Evolutionary conservation across 495 filamentous ascomycete genomes (phyloP), one percentile per base, ranked within the genome.

Genomic region (Penicillium parvum): DNA sequence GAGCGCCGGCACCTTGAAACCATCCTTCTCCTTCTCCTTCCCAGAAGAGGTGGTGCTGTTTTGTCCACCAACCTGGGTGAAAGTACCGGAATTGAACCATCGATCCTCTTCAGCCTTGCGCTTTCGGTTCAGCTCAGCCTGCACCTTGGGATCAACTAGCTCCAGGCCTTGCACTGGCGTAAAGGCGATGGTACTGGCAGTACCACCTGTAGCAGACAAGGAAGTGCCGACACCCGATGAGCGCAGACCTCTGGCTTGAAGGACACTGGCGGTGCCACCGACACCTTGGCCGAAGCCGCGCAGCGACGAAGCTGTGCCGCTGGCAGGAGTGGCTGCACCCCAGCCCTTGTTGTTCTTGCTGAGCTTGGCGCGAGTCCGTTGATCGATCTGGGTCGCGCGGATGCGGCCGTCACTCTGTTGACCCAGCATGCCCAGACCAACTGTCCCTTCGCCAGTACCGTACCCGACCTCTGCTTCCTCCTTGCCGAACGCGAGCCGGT

Each of bases 321-420:
- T 64, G 50, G 78, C 61, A 19, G 85, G 78, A 5, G 86, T 85
- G 17, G 77, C 79, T 34, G 78, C 76, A 33, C 89, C 91, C 94
- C 94, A 98, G 32, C 92, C 94, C 56, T 94, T 89, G 68, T 92
- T 92, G 72, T 91, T 95, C 53, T 94, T 91, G 58, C 84, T 88
- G 20, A 97, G 77, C 60, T 88, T 95, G 25, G 94, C 92, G 37
- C 87, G 76, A 14, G 92, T 98, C 30, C 90, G 80, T 53, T 95
- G 87, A 60, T 98, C 94, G 56, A 97, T 87, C 63, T 96, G 89
- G 19, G 85, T 72, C 11, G 79, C 84, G 27, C 92, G 84, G 43
- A 98, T 85, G 8, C 87, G 83, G 18, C 92, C 94, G 43, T 86
- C 88, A 61, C 90, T 84, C 38, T 82, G 71, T 58, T 88, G 84